Conservation (phyloP, 179 eudicot genomes). For the Gypsophila paniculata region DNA sequence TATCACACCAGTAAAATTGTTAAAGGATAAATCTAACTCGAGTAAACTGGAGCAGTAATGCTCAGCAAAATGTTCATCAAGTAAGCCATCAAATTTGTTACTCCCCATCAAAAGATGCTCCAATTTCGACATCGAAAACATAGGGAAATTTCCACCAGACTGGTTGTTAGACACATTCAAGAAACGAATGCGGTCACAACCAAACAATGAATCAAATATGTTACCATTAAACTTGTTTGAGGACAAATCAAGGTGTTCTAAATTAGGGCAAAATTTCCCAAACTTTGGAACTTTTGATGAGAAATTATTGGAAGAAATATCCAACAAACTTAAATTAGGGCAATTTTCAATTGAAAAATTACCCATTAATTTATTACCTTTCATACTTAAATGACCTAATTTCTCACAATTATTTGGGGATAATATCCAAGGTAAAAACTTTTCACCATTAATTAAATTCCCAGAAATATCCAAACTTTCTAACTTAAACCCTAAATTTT, state of each 20-base stretch:
- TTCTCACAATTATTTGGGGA: slow-evolving; percentile 37
- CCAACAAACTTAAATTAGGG: slow-evolving; percentile 40
- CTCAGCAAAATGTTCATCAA: slow-evolving; percentile 33
- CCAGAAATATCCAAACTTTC: slow-evolving; percentile 56
- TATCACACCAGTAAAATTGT: slow-evolving; percentile 57
- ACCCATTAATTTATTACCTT: slow-evolving; percentile 58
- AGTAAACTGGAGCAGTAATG: slow-evolving; percentile 46
- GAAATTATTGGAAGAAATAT: slow-evolving; percentile 62
- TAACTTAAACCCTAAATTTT: slow-evolving; percentile 20
- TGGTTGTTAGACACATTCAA: slow-evolving; percentile 54
- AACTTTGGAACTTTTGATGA: slow-evolving; percentile 46
- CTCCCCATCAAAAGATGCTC: slow-evolving; percentile 44
- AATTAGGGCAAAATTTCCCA: slow-evolving; percentile 30
- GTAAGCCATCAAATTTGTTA: slow-evolving; percentile 48
- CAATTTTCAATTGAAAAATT: slow-evolving; percentile 37
- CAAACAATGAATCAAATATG: slow-evolving; percentile 30
- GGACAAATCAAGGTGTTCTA: slow-evolving; percentile 61
- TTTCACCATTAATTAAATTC: slow-evolving; percentile 45
- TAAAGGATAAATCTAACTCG: slow-evolving; percentile 59
- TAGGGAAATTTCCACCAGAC: slow-evolving; percentile 46
- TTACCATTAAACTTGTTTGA: slow-evolving; percentile 55
- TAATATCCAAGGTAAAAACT: slow-evolving; percentile 49
- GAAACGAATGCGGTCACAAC: slow-evolving; percentile 38
- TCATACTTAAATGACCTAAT: slow-evolving; percentile 44
- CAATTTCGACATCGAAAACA: slow-evolving; percentile 29